These are phyloP conservation scores for Brassica balearica DNA, from an alignment of 441 rosid species.

Conservation along the genomic window DNA sequence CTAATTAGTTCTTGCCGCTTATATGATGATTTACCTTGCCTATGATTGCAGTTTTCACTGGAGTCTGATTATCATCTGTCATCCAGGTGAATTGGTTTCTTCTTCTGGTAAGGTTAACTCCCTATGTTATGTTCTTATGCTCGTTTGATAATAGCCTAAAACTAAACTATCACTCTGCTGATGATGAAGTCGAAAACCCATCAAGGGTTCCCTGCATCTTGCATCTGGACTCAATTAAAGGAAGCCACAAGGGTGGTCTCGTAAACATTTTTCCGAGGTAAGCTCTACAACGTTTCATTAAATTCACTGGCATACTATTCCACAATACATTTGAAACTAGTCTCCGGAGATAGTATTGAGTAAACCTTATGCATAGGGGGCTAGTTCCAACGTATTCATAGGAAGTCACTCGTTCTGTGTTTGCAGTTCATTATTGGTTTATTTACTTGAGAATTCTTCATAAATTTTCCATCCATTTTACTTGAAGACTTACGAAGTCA, in stretches of 20 bases:
- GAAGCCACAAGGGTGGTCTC: conserved; percentile 79
- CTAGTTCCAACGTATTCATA: not conserved
- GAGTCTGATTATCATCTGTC: conserved; percentile 89
- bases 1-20: conserved; percentile 11
- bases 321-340: too few species aligned
- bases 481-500: not conserved
- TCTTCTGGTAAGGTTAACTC: conserved; percentile 54
- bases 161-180: conserved; percentile 44
- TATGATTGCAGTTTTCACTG: conserved; percentile 75
- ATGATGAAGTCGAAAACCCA: conserved; percentile 48
- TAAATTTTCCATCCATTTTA: not conserved
- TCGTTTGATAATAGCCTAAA: conserved; percentile 10
- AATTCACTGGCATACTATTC: conserved; percentile 14
- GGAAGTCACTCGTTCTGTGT: not conserved
- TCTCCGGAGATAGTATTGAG: too few species aligned
- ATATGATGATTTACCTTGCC: conserved; percentile 36
- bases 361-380: too few species aligned
- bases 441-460: conserved; percentile 13
- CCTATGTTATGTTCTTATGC: conserved; percentile 23
- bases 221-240: conserved; percentile 89
- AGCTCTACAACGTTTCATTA: conserved; percentile 13
- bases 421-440: conserved; percentile 6
- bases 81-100: conserved; percentile 71
- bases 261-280: conserved; percentile 76
- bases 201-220: conserved; percentile 73